These are phyloP conservation scores for Drechslerella coelobrocha DNA, from an alignment of 2,329 filamentous ascomycete genomes.

Conservation along the genomic window DNA sequence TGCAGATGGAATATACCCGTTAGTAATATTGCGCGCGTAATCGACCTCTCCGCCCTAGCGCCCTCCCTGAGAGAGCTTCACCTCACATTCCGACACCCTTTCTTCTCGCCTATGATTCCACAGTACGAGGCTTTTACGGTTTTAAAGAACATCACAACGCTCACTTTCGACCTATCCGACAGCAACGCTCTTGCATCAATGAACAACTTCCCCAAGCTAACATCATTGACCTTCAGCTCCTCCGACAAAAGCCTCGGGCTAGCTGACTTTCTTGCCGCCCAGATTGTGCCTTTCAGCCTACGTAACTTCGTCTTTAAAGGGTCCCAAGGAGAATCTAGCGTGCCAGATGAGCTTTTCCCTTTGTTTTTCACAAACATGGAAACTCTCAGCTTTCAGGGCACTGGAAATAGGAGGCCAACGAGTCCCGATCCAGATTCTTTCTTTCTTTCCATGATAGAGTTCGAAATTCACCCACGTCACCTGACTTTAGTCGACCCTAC, in stretches of 20 bases:
- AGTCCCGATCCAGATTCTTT: neutral
- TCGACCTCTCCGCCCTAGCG: constrained; percentile 13
- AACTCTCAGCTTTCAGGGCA: neutral
- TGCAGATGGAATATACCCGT: constrained; percentile 11
- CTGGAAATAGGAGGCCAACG: neutral
- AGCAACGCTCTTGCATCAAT: neutral
- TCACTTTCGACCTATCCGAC: neutral
- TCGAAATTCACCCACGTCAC: neutral
- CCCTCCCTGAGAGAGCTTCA: neutral
- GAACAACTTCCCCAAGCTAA: constrained; percentile 18
- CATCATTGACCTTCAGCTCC: neutral
- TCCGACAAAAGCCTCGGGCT: neutral
- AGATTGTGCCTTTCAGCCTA: constrained; percentile 9
- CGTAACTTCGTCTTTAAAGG: neutral
- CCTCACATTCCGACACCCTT: neutral
- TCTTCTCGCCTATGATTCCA: neutral
- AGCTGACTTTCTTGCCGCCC: constrained; percentile 13
- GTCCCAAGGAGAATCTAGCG: neutral
- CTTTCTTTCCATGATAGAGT: neutral
- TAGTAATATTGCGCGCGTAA: constrained; percentile 1
- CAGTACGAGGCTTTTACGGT: neutral
- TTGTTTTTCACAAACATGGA: constrained; percentile 8
- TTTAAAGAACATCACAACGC: neutral
- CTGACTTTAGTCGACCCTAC: neutral
- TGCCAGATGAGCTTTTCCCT: neutral